Conservation (phyloP, 495 filamentous ascomycete genomes). For the Haplographium delicatum region DNA sequence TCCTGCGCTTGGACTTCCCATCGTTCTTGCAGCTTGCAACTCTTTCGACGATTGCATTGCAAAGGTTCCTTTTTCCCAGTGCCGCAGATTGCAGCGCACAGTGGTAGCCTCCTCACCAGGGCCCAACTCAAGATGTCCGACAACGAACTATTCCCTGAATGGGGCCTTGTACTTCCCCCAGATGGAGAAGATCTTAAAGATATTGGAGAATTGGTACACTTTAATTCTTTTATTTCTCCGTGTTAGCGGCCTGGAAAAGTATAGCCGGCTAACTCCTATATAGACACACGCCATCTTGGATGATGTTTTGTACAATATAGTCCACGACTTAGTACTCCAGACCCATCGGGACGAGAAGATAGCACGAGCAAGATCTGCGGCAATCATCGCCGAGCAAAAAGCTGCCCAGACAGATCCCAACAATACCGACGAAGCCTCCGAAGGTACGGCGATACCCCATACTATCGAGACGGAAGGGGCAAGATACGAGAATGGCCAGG, state of each 20-base stretch:
- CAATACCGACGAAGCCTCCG: conserved; percentile 26
- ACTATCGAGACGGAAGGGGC: conserved; percentile 66
- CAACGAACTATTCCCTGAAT: conserved; percentile 21
- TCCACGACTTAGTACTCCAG: conserved; percentile 64
- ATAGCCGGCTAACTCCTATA: conserved; percentile 17
- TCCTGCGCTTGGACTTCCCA: conserved; percentile 7
- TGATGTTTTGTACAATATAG: conserved; percentile 65
- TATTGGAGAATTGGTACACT: conserved; percentile 20
- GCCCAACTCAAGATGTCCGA: conserved; percentile 18
- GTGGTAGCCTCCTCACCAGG: conserved; percentile 4
- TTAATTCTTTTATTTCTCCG: conserved; percentile 5
- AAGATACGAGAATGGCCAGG: conserved; percentile 65
- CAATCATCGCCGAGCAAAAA: conserved; percentile 59
- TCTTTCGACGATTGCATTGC: conserved; percentile 8
- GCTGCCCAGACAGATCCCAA: conserved; percentile 32
- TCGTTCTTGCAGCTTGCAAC: conserved; percentile 17
- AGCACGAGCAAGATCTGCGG: conserved; percentile 65
- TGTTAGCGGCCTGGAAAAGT: conserved; percentile 1
- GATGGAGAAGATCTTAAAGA: conserved; percentile 6
- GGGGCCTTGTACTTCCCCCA: conserved; percentile 16
- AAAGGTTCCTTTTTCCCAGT: conserved; percentile 22
- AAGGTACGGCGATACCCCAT: conserved; percentile 9
- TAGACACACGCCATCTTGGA: conserved; percentile 55
- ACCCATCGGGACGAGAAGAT: conserved; percentile 71
- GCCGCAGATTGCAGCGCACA: conserved; percentile 6